phyloP scores from a whole-genome alignment of 1,284 basidiomycete genomes.

The Omphalotus olearius region DNA sequence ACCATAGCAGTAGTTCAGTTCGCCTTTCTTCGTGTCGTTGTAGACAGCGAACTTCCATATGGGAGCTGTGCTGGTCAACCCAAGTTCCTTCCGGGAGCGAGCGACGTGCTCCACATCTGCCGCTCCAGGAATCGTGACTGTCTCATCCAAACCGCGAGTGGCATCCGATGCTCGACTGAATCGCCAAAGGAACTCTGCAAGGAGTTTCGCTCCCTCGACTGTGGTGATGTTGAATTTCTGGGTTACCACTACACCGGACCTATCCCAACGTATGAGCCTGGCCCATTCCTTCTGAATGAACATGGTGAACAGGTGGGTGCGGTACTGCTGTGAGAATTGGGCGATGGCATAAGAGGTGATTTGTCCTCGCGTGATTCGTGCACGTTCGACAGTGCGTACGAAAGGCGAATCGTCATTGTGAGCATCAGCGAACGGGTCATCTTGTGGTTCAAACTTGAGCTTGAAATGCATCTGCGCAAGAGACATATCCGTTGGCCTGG shows the following conservation, averaged over 20 bases:
- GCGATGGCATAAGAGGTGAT: conserved; percentile 16
- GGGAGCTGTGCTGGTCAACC: not conserved
- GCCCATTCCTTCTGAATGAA: conserved; percentile 19
- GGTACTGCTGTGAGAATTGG: conserved; percentile 15
- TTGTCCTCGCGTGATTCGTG: conserved; percentile 16
- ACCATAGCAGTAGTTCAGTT: not conserved
- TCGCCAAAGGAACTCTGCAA: conserved; percentile 25
- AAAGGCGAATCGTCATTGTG: too few species aligned
- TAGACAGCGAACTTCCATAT: conserved; percentile 3
- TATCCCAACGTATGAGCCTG: conserved; percentile 27
- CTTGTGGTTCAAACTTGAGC: too few species aligned
- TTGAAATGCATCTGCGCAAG: too few species aligned
- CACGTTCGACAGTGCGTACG: too few species aligned
- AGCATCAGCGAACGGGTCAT: too few species aligned
- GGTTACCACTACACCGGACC: conserved; percentile 24
- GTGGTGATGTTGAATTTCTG: conserved; percentile 21
- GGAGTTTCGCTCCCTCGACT: conserved; percentile 6
- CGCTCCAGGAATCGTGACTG: conserved; percentile 13
- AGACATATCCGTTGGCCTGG: too few species aligned
- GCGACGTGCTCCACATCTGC: not conserved
- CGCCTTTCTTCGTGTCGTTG: not conserved
- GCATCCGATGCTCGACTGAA: conserved; percentile 14
- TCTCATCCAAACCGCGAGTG: conserved; percentile 20
- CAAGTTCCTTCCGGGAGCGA: not conserved
- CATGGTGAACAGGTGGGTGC: conserved; percentile 23